Percentiles rank a stretch among this genome's conserved stretches.
Evolutionary conservation across 2,329 filamentous ascomycete genomes (phyloP).

Genomic region (Ophiognomonia clavigignenti-juglandacearum): DNA sequence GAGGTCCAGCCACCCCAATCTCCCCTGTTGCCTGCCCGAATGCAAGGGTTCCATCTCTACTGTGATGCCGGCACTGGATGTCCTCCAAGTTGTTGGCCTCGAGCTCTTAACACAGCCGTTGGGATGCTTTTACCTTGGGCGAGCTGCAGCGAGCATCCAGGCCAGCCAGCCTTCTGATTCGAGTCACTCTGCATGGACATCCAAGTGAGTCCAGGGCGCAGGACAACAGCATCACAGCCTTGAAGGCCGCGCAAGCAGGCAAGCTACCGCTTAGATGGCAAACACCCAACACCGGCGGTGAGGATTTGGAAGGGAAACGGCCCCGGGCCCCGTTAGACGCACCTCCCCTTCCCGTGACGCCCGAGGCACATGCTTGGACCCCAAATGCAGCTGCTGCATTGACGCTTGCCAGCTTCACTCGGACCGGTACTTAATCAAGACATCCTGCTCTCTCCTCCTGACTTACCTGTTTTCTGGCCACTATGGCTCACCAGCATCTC

Average conservation of each 20-base stretch:
- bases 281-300: constrained; percentile 16
- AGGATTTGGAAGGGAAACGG: too few species aligned
- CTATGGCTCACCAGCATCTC: too few species aligned
- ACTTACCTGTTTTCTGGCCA: too few species aligned
- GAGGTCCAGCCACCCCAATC: neutral
- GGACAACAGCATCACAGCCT: constrained; percentile 1
- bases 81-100: too few species aligned
- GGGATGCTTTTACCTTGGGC: too few species aligned
- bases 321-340: neutral
- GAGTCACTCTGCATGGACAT: constrained; percentile 7
- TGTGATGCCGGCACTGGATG: too few species aligned
- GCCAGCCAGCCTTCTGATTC: constrained; percentile 15
- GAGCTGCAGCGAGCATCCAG: neutral
- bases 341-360: neutral
- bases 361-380: neutral
- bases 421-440: too few species aligned
- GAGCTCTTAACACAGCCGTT: too few species aligned
- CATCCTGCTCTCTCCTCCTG: too few species aligned
- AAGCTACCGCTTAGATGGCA: constrained; percentile 9
- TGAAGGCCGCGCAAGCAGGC: constrained; percentile 1
- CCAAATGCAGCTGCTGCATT: neutral
- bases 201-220: neutral
- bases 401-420: neutral
- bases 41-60: constrained; percentile 1
- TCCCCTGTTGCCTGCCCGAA: neutral